Evolutionary conservation across 495 filamentous ascomycete species (phyloP).

Genomic region (Penicillium cinerascens): DNA sequence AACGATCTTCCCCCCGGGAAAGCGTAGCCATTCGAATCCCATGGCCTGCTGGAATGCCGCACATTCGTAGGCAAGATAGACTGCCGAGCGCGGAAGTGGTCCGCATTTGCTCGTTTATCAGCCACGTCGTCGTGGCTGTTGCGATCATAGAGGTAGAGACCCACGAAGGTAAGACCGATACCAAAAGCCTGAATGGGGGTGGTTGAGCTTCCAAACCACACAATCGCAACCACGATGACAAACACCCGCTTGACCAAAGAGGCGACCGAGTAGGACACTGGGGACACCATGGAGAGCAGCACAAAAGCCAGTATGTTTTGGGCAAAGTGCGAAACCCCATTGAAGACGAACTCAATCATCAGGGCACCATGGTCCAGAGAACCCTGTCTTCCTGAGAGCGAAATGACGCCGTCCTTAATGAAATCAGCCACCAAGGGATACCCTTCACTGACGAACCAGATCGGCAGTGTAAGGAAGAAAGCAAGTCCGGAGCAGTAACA

Average conservation of each 20-base stretch:
- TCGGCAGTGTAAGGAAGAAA: constrained; percentile 83
- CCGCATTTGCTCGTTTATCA: constrained; percentile 61
- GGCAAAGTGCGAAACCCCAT: constrained; percentile 93
- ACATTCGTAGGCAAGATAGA: constrained; percentile 66
- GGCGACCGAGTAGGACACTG: constrained; percentile 96
- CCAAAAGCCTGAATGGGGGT: constrained; percentile 78
- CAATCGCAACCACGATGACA: constrained; percentile 89
- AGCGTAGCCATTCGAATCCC: constrained; percentile 44
- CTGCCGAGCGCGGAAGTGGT: constrained; percentile 56
- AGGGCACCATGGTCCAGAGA: constrained; percentile 77
- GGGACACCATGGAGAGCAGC: constrained; percentile 83
- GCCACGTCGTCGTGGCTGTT: constrained; percentile 81
- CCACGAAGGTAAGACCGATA: constrained; percentile 84
- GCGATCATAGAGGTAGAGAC: constrained; percentile 94
- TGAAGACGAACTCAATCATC: constrained; percentile 86
- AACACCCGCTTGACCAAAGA: constrained; percentile 95
- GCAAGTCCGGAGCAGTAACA: constrained; percentile 94
- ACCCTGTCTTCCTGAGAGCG: constrained; percentile 60
- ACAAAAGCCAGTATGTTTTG: constrained; percentile 96
- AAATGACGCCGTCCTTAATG: constrained; percentile 57
- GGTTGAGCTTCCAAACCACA: constrained; percentile 92
- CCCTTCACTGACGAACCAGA: constrained; percentile 92
- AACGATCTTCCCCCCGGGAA: constrained; percentile 29
- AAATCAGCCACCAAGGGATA: constrained; percentile 56
- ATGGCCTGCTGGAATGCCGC: constrained; percentile 30